These are phyloP conservation scores for Trichoderma gracile DNA, from an alignment of 2,329 filamentous ascomycete genomes.

Conservation along the genomic window DNA sequence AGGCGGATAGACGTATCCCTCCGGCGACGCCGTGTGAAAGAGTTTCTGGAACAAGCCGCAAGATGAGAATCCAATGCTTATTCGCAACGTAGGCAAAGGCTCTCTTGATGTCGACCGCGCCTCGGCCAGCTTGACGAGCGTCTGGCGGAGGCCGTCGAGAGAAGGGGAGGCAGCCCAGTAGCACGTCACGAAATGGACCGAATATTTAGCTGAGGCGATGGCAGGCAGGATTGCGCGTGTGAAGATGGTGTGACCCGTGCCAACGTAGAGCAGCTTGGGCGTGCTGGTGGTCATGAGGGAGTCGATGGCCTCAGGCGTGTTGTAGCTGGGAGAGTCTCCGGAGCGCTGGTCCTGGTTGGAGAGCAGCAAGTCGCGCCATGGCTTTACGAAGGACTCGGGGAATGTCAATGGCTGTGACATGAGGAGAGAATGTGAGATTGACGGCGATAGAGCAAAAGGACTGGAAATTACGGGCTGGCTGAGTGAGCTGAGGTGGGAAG, in stretches of 20 bases:
- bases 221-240: slow-evolving; percentile 59
- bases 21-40: slow-evolving; percentile 64
- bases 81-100: slow-evolving; percentile 47
- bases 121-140: slow-evolving; percentile 60
- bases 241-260: slow-evolving; percentile 60
- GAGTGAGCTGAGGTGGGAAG: neutral
- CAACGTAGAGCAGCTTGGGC: slow-evolving; percentile 53
- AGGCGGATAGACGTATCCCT: slow-evolving; percentile 63
- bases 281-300: slow-evolving; percentile 51
- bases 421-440: neutral
- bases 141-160: slow-evolving; percentile 56
- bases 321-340: slow-evolving; percentile 52
- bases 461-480: neutral
- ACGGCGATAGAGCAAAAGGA: neutral
- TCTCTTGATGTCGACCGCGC: slow-evolving; percentile 35
- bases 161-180: slow-evolving; percentile 74
- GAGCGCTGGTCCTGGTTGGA: slow-evolving; percentile 39
- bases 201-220: slow-evolving; percentile 59
- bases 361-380: slow-evolving; percentile 41
- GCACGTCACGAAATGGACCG: slow-evolving; percentile 76
- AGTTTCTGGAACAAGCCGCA: slow-evolving; percentile 72
- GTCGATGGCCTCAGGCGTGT: slow-evolving; percentile 45
- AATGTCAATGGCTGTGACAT: slow-evolving; percentile 32
- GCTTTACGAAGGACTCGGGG: slow-evolving; percentile 42
- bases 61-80: slow-evolving; percentile 77